phyloP scores from a whole-genome alignment of 2,329 filamentous ascomycete genomes.

The Claviceps sp. region DNA sequence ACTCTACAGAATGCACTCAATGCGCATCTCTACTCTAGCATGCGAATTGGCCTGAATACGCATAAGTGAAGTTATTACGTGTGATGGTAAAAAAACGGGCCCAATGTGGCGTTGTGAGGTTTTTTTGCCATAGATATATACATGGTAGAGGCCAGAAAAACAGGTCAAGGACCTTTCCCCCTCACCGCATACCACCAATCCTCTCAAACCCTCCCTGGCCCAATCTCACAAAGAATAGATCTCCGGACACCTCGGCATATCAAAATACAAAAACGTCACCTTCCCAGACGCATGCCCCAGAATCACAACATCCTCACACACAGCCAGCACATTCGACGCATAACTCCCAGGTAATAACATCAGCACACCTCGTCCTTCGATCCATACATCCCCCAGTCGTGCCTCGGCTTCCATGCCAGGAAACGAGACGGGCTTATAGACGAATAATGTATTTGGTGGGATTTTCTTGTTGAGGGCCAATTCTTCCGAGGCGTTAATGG shows the following conservation, averaged over 20 bases:
- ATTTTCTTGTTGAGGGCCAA: constrained; percentile 3
- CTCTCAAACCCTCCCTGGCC: neutral
- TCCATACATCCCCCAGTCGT: constrained; percentile 6
- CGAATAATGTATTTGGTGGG: constrained; percentile 4
- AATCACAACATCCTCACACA: constrained; percentile 6
- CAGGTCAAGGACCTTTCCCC: neutral
- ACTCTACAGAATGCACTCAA: too few species aligned
- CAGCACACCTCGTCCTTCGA: constrained; percentile 5
- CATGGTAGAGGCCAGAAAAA: neutral
- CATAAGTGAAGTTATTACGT: too few species aligned
- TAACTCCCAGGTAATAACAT: constrained; percentile 6
- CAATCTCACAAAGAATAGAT: neutral
- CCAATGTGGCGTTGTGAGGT: too few species aligned
- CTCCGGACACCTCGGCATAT: constrained; percentile 3
- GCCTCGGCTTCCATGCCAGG: constrained; percentile 7
- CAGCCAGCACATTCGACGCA: constrained; percentile 4
- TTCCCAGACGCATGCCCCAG: constrained; percentile 7
- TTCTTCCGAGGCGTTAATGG: neutral
- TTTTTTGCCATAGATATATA: neutral
- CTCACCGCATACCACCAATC: neutral
- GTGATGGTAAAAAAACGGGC: too few species aligned
- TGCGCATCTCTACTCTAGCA: too few species aligned
- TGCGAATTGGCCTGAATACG: too few species aligned
- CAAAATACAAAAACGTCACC: constrained; percentile 8
- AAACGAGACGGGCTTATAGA: constrained; percentile 7